These are phyloP conservation scores for Dinochytrium kinnereticum DNA, from an alignment of 371 early-diverging fungal genomes.

Conservation along the genomic window DNA sequence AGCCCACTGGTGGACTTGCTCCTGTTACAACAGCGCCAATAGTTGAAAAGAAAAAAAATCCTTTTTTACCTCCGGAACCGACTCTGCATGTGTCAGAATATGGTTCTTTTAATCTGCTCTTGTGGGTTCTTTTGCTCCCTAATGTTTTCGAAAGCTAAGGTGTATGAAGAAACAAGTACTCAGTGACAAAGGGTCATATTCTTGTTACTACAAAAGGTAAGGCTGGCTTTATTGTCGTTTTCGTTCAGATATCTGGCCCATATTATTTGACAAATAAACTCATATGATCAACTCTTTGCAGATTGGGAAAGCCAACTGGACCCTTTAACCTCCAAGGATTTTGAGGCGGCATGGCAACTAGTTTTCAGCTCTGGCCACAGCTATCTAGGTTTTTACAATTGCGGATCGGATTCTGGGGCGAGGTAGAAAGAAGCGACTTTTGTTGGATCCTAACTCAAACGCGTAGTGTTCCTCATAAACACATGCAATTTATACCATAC, in stretches of 20 bases:
- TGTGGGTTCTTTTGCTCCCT: not conserved
- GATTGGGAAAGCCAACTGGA: constrained; percentile 69
- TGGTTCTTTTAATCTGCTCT: not conserved
- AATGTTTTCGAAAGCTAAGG: not conserved
- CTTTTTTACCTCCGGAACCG: constrained; percentile 72
- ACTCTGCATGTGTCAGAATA: constrained; percentile 61
- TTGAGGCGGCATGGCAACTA: constrained; percentile 60
- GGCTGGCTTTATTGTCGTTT: not conserved
- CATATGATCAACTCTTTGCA: not conserved
- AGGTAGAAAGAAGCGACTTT: constrained; percentile 50
- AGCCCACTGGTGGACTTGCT: constrained; percentile 48
- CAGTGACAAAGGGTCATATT: constrained; percentile 69
- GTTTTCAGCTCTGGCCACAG: constrained; percentile 49
- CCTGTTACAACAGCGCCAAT: constrained; percentile 34
- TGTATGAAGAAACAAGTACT: constrained; percentile 76
- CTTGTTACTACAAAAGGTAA: constrained; percentile 68
- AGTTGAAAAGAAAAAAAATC: constrained; percentile 53
- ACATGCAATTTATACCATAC: constrained; percentile 72
- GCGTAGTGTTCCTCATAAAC: constrained; percentile 64
- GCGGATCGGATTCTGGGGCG: constrained; percentile 72
- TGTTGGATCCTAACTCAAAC: not conserved
- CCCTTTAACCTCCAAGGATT: constrained; percentile 65
- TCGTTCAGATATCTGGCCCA: not conserved
- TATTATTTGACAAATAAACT: no score
- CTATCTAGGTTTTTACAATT: constrained; percentile 73